phyloP scores from a whole-genome alignment of 495 filamentous ascomycete genomes.

The Penicillium odoratum region DNA sequence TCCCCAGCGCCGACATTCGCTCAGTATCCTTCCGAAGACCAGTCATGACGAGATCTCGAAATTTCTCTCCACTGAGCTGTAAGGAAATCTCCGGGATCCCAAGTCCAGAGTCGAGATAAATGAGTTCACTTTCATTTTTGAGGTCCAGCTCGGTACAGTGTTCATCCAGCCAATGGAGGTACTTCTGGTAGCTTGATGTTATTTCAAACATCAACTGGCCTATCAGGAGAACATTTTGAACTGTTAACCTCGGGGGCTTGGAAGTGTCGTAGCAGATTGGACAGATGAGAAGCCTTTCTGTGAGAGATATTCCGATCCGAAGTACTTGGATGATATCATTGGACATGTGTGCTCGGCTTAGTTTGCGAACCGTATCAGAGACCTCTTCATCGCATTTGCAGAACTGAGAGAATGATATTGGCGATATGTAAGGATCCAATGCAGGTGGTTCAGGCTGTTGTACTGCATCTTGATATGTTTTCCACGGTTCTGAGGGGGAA shows the following conservation, averaged over 20 bases:
- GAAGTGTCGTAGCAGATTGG: constrained; percentile 29
- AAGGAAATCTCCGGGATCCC: constrained; percentile 17
- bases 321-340: constrained; percentile 21
- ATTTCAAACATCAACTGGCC: constrained; percentile 29
- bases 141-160: constrained; percentile 16
- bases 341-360: constrained; percentile 22
- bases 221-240: constrained; percentile 29
- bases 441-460: constrained; percentile 4
- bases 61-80: constrained; percentile 22
- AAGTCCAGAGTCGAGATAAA: constrained; percentile 21
- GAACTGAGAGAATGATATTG: constrained; percentile 18
- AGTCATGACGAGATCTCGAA: constrained; percentile 19
- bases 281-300: constrained; percentile 23
- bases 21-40: constrained; percentile 23
- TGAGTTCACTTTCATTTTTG: constrained; percentile 10
- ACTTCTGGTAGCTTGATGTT: constrained; percentile 26
- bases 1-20: constrained; percentile 14
- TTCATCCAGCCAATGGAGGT: constrained; percentile 24
- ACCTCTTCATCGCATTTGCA: constrained; percentile 32
- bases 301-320: constrained; percentile 18
- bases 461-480: constrained; percentile 2
- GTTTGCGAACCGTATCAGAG: constrained; percentile 18
- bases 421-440: constrained; percentile 15
- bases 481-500: constrained; percentile 18
- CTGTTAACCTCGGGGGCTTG: constrained; percentile 28